Base-by-base conservation (phyloP, 1,139 yeast genomes). In the Yamadazyma sp. region DNA sequence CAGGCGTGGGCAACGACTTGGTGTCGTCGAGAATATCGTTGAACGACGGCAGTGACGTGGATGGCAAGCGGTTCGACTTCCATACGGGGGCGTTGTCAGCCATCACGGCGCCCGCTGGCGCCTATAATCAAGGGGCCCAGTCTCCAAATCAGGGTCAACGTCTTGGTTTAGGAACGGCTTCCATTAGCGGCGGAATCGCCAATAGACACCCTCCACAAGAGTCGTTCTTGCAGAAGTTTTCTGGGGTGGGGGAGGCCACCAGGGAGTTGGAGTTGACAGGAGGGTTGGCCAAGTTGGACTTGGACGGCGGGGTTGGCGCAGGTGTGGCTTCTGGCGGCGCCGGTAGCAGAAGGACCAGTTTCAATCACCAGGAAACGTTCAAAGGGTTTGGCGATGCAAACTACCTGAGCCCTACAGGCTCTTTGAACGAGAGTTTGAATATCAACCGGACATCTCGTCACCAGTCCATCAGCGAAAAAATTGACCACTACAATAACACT, bases 201-300 rank as follows among this genome's bases (percentile, higher is more conserved):
- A 67, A 60, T 48, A 63, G 76, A 48, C 78, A 73, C 43, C 66
- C 66, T 7, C 73, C 71, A 6, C 74, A 64, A 42, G 77, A 78
- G 18, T 65, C 77, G 33, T 81, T 81, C 51, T 62, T 81, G 42
- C 84, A 80, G 47, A 81, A 84, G 58, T 85, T 86, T 55, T 70
- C 87, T 6, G 66, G 79, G n/a, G 83, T 86, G 15, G 88, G 87
- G 10, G 94, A 86, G 44, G 87, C 88, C 28, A 86, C 95, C 0
- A 69, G 88, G 49, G 91, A 84, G 46, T 76, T 84, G 30, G 94
- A 86, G 53, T 57, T 79, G 31, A 55, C 73, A 12, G 58, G 33
- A 45, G 54, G 51, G 17, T 53, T 60, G 28, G 58, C 64, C 6
- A 56, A 56, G 28, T 51, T 69, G 30, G 53, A 62, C 10, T 54